Percentiles rank a stretch among this genome's conserved stretches.
Evolutionary conservation across 345 rosid species (phyloP).

Genomic region (Eucalyptus fibrosa): DNA sequence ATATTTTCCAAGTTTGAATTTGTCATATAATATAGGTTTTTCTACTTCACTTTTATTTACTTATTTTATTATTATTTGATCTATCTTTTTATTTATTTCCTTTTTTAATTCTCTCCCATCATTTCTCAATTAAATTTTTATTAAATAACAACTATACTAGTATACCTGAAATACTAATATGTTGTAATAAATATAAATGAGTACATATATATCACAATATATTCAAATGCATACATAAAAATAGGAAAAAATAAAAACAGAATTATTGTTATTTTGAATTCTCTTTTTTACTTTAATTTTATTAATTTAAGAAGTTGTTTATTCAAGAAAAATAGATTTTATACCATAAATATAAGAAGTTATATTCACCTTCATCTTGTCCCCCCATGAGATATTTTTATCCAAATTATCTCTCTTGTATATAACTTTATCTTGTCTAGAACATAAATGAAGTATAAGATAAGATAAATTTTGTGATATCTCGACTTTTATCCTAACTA

Average conservation of each 20-base stretch:
- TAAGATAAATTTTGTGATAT: background rate
- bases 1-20: background rate
- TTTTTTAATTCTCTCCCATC: background rate
- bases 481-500: background rate
- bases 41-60: background rate
- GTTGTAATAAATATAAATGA: background rate
- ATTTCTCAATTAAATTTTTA: background rate
- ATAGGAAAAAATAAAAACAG: background rate
- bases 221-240: background rate
- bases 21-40: background rate
- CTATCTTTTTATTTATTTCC: background rate
- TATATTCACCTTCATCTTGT: background rate
- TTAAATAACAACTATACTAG: background rate
- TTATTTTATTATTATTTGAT: background rate
- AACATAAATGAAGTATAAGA: background rate
- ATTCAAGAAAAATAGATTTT: background rate
- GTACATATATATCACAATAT: background rate
- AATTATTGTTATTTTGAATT: background rate
- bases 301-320: background rate
- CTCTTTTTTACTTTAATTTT: background rate
- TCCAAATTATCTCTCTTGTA: rapidly evolving
- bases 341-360: background rate
- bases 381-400: background rate
- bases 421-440: background rate
- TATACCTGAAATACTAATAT: background rate